These are phyloP conservation scores for Aciculosporium take DNA, from an alignment of 2,329 filamentous ascomycete genomes.

Conservation along the genomic window DNA sequence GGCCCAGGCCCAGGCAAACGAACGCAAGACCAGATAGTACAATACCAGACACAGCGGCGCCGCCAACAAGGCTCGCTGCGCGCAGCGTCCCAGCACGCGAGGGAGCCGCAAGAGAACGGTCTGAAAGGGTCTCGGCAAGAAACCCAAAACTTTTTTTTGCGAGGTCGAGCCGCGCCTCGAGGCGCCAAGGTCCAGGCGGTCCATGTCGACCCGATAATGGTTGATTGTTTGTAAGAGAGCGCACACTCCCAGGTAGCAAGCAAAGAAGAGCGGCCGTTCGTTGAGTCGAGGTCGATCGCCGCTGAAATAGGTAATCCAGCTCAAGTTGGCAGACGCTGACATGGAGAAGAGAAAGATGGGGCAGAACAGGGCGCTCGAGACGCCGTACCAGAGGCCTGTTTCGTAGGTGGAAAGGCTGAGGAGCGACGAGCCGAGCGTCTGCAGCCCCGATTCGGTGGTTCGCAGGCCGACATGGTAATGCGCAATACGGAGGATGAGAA, in stretches of 20 bases:
- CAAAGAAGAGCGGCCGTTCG: slow-evolving; percentile 71
- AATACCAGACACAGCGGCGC: slow-evolving; percentile 35
- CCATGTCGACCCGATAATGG: slow-evolving; percentile 62
- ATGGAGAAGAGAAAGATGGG: slow-evolving; percentile 68
- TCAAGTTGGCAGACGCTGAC: slow-evolving; percentile 44
- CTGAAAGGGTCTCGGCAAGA: slow-evolving; percentile 19
- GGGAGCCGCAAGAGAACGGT: slow-evolving; percentile 26
- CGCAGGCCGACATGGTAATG: slow-evolving; percentile 64
- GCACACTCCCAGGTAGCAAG: slow-evolving; percentile 53
- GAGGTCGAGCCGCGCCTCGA: slow-evolving; percentile 11
- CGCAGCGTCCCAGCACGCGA: slow-evolving; percentile 21
- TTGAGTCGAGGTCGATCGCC: slow-evolving; percentile 67
- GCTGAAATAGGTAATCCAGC: slow-evolving; percentile 57
- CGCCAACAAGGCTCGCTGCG: slow-evolving; percentile 26
- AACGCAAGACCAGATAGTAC: slow-evolving; percentile 50
- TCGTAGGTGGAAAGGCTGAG: slow-evolving; percentile 48
- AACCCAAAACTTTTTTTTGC: slow-evolving; percentile 12
- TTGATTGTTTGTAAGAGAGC: slow-evolving; percentile 53
- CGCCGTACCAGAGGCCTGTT: slow-evolving; percentile 60
- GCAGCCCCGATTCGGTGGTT: slow-evolving; percentile 53
- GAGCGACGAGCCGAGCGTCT: slow-evolving; percentile 46
- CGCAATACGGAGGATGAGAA: slow-evolving; percentile 76
- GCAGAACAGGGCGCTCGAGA: slow-evolving; percentile 67
- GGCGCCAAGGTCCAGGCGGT: slow-evolving; percentile 40
- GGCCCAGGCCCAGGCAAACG: slow-evolving; percentile 52